Conservation (phyloP, 78 protist genomes). For the Dictyostelium discoideum region DNA sequence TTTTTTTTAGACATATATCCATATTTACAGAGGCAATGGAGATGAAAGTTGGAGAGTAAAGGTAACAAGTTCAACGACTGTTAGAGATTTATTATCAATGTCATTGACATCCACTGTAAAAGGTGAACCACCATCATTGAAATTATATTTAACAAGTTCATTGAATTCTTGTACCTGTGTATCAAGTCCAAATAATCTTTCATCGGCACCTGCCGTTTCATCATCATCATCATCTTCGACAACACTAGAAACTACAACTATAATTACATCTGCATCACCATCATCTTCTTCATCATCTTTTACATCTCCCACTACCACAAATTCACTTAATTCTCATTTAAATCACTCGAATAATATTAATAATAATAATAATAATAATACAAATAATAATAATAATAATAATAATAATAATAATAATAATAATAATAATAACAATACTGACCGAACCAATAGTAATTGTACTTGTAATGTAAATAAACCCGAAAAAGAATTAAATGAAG, state of each 20-base stretch:
- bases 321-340: not conserved
- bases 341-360: not conserved
- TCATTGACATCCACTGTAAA: slow-evolving; percentile 18
- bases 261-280: not conserved
- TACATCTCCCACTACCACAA: not conserved
- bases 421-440: slow-evolving; percentile 9
- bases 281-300: not conserved
- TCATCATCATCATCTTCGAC: not conserved
- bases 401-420: not conserved
- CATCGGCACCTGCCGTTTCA: not conserved
- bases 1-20: slow-evolving; percentile 23
- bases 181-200: not conserved
- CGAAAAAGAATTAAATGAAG: slow-evolving; percentile 54
- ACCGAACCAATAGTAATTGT: slow-evolving; percentile 10
- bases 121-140: slow-evolving; percentile 29
- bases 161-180: slow-evolving; percentile 23
- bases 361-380: not conserved
- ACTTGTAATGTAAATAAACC: slow-evolving; percentile 16
- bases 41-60: slow-evolving; percentile 80
- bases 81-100: slow-evolving; percentile 58
- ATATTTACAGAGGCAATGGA: slow-evolving; percentile 58
- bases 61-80: slow-evolving; percentile 31
- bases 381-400: not conserved
- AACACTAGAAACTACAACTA: not conserved
- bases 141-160: slow-evolving; percentile 20